Evolutionary conservation across 495 filamentous ascomycete genomes (phyloP), one percentile per base, ranked within the genome.

Genomic region (Xylaria curta): DNA sequence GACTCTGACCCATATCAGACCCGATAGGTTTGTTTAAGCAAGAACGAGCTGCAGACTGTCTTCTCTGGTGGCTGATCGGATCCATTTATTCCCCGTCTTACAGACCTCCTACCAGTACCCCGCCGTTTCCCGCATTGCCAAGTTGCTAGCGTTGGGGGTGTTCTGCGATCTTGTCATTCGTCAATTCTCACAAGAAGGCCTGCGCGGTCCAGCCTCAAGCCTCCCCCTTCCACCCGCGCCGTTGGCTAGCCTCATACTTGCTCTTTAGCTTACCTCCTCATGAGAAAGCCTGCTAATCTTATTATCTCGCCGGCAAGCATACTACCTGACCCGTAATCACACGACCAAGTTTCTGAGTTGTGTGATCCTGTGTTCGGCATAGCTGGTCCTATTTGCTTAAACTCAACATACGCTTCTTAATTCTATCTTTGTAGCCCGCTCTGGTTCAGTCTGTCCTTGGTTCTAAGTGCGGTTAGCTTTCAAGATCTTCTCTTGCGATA

Each of bases 41-140:
- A 47, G 42, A 49, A 49, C 66, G 38, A 47, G 17, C 54, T 28
- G 17, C 26, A 40, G 40, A 26, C 49, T 9, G 26, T 47, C 51
- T 33, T 46, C 31, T 60, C 44, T 24, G 56, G 62, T 60, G 69
- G 62, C 49, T 19, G 69, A 66, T 44, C 69, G 69, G 69, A 66
- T 71, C 40, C 38, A 33, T 66, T 42, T 71, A 60, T 70, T 49
- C 51, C 51, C 69, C 69, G 69, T 64, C 60, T 71, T 24, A 66
- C 58, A 24, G 49, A 44, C 38, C 15, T 65, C 47, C 15, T 24
- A 58, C 28, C 60, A 66, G 8, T 66, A 66, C 69, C 69, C 69
- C 69, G 60, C 69, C 62, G 24, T 60, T 66, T 66, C 40, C 62
- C 62, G 59, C 24, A 38, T 13, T 53, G 62, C 69, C 62, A 71